Base-by-base conservation (phyloP, 179 eudicot species). In the Patellifolia procumbens region DNA sequence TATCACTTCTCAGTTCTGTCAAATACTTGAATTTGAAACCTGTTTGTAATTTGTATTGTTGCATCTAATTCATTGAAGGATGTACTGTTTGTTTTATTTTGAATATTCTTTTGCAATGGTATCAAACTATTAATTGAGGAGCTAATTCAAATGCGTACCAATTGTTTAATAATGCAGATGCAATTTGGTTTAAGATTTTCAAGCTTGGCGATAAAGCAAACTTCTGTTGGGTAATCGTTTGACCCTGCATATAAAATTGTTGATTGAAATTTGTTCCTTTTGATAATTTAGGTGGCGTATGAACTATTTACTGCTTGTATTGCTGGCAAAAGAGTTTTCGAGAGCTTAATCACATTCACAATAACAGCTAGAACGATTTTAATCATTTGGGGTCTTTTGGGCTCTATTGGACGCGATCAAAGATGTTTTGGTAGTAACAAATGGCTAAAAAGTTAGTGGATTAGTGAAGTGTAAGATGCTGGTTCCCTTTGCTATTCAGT, bases 171-270 rank as follows among this genome's bases (percentile, higher is more conserved):
- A 92, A 89, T 62, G 73, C 86, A 86, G 79, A 81, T 84, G 70
- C 62, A 84, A 49, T 88, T 91, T 83, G 99, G 98, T 77, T 32
- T 93, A 78, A 91, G 81, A 83, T 87, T 95, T 74, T 85, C 97
- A 60, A 91, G 97, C 80, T 75, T 95, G 87, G 91, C 86, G 59
- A 82, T 93, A 74, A 90, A 83, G 89, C 99, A 89, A 72, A 84
- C 76, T 91, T 76, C 81, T 76, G 34, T 43, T 31, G 89, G 97
- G 99, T 95, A 95, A 77, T 39, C 20, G 29, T 73, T 43, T 78
- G 52, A 3, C 51, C 75, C 45, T 61, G 66, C 58, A 28, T 59
- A 9, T 73, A 51, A 1, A 9, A 39, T 39, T 79, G 67, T 69
- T 53, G 52, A 32, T 48, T 64, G 35, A 20, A 68, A 29, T 49